Evolutionary conservation across 2,329 filamentous ascomycete species (phyloP), one percentile per base, ranked within the genome.

Genomic region (Fusarium lyarnte): DNA sequence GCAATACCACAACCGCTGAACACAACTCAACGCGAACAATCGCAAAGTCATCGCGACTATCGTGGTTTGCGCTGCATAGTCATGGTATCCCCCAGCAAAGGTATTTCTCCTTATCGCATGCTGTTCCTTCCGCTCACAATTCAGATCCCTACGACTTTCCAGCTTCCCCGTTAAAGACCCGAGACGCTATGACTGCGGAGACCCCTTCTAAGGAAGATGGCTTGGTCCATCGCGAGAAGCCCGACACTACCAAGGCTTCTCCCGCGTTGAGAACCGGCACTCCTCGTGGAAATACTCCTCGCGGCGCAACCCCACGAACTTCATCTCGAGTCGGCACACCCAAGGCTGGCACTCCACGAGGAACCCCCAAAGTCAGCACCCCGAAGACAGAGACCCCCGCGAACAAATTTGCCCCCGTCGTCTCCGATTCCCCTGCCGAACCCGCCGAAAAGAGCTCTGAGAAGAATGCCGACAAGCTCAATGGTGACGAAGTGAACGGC

Each of bases 61-160:
- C 39, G 65, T 38, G 41, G 23, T 38, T 47, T 38, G 49, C n/a
- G 19, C 43, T 51, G 11, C 6, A 41, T 23, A 39, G 43, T 38
- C 29, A 74, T 74, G 71, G 63, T 54, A 23, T 60, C 68, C 8
- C 65, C 70, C 4, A 43, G 36, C 23, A 42, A 69, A 74, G 71
- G 72, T 74, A 72, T 49, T 51, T 23, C 6, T 17, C 8, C n/a
- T n/a, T 17, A 13, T 53, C 46, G 23, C 41, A 25, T 21, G 3
- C 11, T 36, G 19, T 39, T 33, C n/a, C 57, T 21, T 41, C 12
- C 33, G 60, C 67, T 72, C 45, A 72, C 59, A 21, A 3, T 38
- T 39, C 51, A 78, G 76, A 77, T 53, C 75, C 70, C 8, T 78
- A 78, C 68, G 74, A 77, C 36, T 62, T 77, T 29, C 74, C 76